Percentiles rank a stretch among this genome's conserved stretches.
Conservation (phyloP, 352 stramenopile genomes). For the Phytophthora syringae region DNA sequence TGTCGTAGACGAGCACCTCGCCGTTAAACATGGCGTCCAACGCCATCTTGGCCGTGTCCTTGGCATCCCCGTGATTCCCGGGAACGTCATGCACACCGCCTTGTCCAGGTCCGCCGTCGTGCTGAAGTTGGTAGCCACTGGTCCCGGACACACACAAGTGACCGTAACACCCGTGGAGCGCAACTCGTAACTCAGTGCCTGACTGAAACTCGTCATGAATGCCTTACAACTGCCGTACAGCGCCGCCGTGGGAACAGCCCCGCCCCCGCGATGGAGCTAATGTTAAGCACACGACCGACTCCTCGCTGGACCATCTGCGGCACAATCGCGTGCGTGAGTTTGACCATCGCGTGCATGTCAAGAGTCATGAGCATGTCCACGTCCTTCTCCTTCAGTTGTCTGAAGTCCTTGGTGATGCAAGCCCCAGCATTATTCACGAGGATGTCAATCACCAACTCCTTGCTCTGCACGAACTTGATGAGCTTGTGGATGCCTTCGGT, state of each 20-base stretch:
- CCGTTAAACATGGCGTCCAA: conserved; percentile 72
- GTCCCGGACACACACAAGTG: conserved; percentile 78
- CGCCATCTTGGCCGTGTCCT: conserved; percentile 56
- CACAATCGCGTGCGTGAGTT: conserved; percentile 69
- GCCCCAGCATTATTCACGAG: conserved; percentile 85
- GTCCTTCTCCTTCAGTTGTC: conserved; percentile 38
- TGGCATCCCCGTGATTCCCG: conserved; percentile 47
- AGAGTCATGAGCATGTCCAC: conserved; percentile 75
- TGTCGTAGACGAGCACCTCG: conserved; percentile 57
- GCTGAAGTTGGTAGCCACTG: conserved; percentile 78
- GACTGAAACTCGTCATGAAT: conserved; percentile 76
- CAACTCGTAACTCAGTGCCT: conserved; percentile 85
- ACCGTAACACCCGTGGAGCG: conserved; percentile 75
- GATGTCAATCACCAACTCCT: conserved; percentile 79
- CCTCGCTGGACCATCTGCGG: conserved; percentile 77
- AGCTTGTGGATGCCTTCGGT: conserved; percentile 60
- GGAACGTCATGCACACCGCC: conserved; percentile 47
- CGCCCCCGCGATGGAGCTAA: conserved; percentile 65
- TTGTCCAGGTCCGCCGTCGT: conserved; percentile 45
- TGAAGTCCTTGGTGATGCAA: conserved; percentile 52
- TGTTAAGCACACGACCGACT: conserved; percentile 81
- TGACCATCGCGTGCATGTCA: conserved; percentile 68
- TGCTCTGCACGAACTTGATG: conserved; percentile 56
- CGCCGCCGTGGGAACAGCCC: conserved; percentile 62
- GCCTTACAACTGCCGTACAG: conserved; percentile 86